A percentile compares a stretch with the other conserved stretches of the same genome.
phyloP scores from a whole-genome alignment of 2,329 filamentous ascomycete species.

The Keithomyces neogunnii region DNA sequence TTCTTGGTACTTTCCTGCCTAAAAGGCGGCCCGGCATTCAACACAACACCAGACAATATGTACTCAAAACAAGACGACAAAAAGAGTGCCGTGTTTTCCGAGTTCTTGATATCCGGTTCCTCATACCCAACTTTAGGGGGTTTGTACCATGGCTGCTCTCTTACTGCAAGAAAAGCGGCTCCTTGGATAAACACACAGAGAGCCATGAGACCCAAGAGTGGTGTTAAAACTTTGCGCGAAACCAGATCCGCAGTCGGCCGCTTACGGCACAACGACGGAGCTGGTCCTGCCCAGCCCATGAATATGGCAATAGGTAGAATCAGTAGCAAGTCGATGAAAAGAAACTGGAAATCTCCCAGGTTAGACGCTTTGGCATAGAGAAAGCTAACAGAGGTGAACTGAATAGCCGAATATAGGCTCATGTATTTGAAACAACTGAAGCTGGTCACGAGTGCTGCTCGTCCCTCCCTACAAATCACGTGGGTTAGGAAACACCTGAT shows the following conservation, averaged over 20 bases:
- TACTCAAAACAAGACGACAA: conserved; percentile 91
- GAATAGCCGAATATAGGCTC: conserved; percentile 98
- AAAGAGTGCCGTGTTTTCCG: conserved; percentile 88
- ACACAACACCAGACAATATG: conserved; percentile 77
- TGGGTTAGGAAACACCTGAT: conserved; percentile 1
- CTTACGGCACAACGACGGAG: conserved; percentile 68
- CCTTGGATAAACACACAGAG: conserved; percentile 74
- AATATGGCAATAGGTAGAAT: conserved; percentile 96
- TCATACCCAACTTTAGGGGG: conserved; percentile 70
- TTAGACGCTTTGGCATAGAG: conserved; percentile 91
- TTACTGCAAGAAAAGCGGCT: conserved; percentile 64
- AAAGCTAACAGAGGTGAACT: conserved; percentile 96
- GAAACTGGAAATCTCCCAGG: conserved; percentile 92
- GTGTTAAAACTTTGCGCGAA: conserved; percentile 82
- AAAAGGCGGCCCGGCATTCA: conserved; percentile 89
- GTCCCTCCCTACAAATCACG: conserved; percentile 59
- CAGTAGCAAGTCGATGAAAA: conserved; percentile 87
- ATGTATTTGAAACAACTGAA: conserved; percentile 99
- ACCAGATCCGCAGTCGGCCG: conserved; percentile 88
- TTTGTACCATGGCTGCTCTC: conserved; percentile 75
- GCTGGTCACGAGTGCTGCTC: conserved; percentile 91
- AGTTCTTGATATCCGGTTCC: conserved; percentile 81
- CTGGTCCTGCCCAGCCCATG: conserved; percentile 95
- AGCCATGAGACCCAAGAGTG: conserved; percentile 78
- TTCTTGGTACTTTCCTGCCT: conserved; percentile 73